Evolutionary conservation across 2,329 filamentous ascomycete genomes (phyloP).

Genomic region (Hypoxylon sp.): DNA sequence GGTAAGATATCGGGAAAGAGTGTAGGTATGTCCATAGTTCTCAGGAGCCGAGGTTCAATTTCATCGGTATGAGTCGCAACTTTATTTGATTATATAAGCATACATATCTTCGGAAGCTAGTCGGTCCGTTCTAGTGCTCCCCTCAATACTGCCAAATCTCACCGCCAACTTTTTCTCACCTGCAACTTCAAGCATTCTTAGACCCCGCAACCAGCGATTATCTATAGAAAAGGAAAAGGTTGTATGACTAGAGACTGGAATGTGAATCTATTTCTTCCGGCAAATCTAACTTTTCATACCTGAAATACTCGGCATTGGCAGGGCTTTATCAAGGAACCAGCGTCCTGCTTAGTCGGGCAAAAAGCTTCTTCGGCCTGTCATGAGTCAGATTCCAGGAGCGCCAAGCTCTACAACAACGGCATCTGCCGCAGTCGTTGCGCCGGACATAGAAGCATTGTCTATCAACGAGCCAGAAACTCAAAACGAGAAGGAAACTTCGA

Average conservation of each 20-base stretch:
- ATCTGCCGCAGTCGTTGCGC: constrained; percentile 27
- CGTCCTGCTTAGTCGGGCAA: background rate
- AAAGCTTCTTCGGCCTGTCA: constrained; percentile 35
- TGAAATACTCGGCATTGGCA: background rate
- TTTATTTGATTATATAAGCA: background rate
- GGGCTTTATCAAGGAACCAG: background rate
- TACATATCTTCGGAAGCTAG: background rate
- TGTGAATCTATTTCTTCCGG: background rate
- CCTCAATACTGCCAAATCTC: constrained; percentile 11
- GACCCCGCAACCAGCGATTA: background rate
- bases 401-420: constrained; percentile 25
- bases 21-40: constrained; percentile 1
- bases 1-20: background rate
- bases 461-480: constrained; percentile 23
- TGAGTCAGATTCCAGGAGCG: constrained; percentile 37
- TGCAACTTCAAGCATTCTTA: background rate
- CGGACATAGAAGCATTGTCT: constrained; percentile 40
- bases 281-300: background rate
- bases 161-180: constrained; percentile 13
- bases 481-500: constrained; percentile 37
- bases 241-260: background rate
- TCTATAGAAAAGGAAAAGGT: background rate
- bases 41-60: constrained; percentile 11
- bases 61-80: background rate
- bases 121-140: background rate